Base-by-base conservation (phyloP, 257 asterid genomes). In the Gentiana dahurica region DNA sequence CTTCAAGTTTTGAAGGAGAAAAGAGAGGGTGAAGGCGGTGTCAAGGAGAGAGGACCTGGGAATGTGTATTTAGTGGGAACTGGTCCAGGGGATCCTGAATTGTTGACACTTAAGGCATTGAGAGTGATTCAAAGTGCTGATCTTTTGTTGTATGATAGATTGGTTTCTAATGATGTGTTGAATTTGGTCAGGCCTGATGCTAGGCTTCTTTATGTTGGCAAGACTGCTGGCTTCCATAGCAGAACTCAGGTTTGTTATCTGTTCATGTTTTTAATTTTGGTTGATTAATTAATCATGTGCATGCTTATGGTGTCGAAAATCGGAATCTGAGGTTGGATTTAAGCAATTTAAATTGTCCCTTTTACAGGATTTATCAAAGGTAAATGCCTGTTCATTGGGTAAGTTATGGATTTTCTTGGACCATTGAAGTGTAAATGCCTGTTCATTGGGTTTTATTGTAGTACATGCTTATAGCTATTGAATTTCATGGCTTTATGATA, bases 141-240 rank as follows among this genome's bases (percentile, higher is more conserved):
- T 77, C 74, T 91, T 63, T 69, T 87, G 90, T 54, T 87, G 80
- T 91, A 91, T 68, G 98, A 91, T 75, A 72, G 98, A 57, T 70
- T 92, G 85, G 98, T 92, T 66, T 87, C 97, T 12, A 85, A 83
- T 75, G 91, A 92, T 49, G 97, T 92, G 37, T 65, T 92, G 83
- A 65, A 71, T 69, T 76, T 85, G 80, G 95, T 92, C 63, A 84
- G 86, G 4, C 85, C 84, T 34, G 47, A 75, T 73, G 97, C 94
- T 12, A 83, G 74, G 75, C 93, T 92, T 75, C 80, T 92, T n/a
- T 91, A 91, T 72, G 98, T 91, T 69, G 98, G 98, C 39, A 91
- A 91, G 72, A 91, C 98, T 71, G 94, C 98, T 66, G 98, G 97
- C 0, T 92, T 85, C 66, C 98, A 88, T 54, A 92, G 98, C 73